A percentile compares a stretch with the other conserved stretches of the same genome.
These are phyloP conservation scores for Xylariales sp. DNA, from an alignment of 2,329 filamentous ascomycete genomes.

Conservation along the genomic window DNA sequence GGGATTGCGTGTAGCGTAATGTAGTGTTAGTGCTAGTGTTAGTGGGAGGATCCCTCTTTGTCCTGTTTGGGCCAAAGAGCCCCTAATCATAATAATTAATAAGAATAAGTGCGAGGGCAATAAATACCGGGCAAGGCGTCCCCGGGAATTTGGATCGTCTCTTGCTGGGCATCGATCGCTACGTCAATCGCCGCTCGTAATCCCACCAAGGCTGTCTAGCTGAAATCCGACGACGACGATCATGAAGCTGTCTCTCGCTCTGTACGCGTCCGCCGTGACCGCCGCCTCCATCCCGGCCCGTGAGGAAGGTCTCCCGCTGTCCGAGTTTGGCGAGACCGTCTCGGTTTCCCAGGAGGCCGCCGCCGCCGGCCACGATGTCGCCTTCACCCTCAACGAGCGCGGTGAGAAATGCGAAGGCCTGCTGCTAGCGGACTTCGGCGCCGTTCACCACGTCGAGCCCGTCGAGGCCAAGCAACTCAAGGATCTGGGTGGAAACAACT, in stretches of 20 bases:
- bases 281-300: constrained; percentile 41
- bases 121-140: constrained; percentile 31
- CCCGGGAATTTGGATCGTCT: constrained; percentile 35
- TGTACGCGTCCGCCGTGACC: constrained; percentile 45
- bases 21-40: no score
- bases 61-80: constrained; percentile 25
- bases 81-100: constrained; percentile 30
- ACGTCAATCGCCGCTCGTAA: constrained; percentile 28
- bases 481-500: constrained; percentile 46
- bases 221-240: constrained; percentile 30
- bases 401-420: constrained; percentile 31
- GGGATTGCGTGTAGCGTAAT: constrained; percentile 22
- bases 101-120: constrained; percentile 28
- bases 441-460: constrained; percentile 40
- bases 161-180: constrained; percentile 29
- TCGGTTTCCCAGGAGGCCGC: constrained; percentile 38
- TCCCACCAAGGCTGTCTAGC: constrained; percentile 18
- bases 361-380: constrained; percentile 26
- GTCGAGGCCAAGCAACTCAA: constrained; percentile 37
- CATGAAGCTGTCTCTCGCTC: constrained; percentile 45
- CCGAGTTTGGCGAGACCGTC: constrained; percentile 32
- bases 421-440: constrained; percentile 40
- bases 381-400: constrained; percentile 24
- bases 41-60: constrained; percentile 23
- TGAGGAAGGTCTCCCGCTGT: constrained; percentile 36